phyloP scores from a whole-genome alignment of 2,329 filamentous ascomycete species.

The Microsporum canis region DNA sequence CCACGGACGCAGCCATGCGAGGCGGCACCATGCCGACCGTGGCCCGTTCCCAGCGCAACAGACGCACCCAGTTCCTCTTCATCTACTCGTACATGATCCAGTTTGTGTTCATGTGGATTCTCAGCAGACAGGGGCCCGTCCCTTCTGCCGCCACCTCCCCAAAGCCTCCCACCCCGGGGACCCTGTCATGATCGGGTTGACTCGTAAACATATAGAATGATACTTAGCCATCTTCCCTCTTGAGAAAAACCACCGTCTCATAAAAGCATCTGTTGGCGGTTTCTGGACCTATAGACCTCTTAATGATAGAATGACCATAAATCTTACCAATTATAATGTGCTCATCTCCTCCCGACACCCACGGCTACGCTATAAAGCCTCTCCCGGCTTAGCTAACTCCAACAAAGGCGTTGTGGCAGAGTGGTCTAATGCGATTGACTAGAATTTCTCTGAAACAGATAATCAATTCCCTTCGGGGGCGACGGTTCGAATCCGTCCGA shows the following conservation, averaged over 20 bases:
- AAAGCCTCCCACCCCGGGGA: background rate
- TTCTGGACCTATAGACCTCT: background rate
- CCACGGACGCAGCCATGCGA: slow-evolving; percentile 52
- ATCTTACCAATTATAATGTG: too few species aligned
- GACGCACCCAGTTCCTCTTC: slow-evolving; percentile 84
- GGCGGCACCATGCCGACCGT: slow-evolving; percentile 54
- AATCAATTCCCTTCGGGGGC: slow-evolving; percentile 7
- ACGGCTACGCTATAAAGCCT: background rate
- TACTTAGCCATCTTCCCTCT: background rate
- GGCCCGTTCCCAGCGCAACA: slow-evolving; percentile 72
- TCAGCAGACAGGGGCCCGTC: slow-evolving; percentile 45
- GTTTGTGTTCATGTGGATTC: slow-evolving; percentile 84
- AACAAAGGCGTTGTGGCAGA: slow-evolving; percentile 8
- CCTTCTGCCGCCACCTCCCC: slow-evolving; percentile 16
- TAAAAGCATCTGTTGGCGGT: background rate
- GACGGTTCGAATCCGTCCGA: slow-evolving; percentile 8
- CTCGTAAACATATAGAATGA: background rate
- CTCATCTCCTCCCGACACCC: background rate
- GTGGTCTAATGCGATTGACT: slow-evolving; percentile 9
- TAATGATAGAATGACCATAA: background rate
- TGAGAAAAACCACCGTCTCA: background rate
- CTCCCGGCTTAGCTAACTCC: background rate
- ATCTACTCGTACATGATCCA: slow-evolving; percentile 91
- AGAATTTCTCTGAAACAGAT: slow-evolving; percentile 3
- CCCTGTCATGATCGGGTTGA: background rate